phyloP scores from a whole-genome alignment of 1,139 yeast genomes.

The Pichia sp. region DNA sequence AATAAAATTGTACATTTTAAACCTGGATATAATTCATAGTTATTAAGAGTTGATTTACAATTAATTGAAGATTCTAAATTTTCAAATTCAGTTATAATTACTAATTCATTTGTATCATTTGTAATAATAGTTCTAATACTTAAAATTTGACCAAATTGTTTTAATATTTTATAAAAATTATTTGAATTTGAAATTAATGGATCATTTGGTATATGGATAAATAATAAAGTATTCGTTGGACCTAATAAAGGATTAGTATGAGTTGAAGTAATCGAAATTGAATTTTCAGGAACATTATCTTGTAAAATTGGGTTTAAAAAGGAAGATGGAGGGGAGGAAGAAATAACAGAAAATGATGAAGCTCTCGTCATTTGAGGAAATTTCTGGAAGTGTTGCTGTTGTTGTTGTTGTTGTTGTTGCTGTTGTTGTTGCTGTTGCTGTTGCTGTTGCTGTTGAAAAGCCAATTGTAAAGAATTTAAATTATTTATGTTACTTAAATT shows the following conservation, averaged over 20 bases:
- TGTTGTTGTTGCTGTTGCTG: slow-evolving; percentile 11
- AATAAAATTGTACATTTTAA: slow-evolving; percentile 57
- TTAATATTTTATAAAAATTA: slow-evolving; percentile 28
- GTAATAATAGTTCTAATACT: slow-evolving; percentile 52
- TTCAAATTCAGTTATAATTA: slow-evolving; percentile 69
- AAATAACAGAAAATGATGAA: slow-evolving; percentile 18
- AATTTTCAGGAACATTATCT: slow-evolving; percentile 51
- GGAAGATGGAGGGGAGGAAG: not conserved
- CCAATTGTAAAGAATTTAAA: slow-evolving; percentile 1
- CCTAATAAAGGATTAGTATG: slow-evolving; percentile 64
- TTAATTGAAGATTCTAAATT: slow-evolving; percentile 68
- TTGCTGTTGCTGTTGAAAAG: slow-evolving; percentile 10
- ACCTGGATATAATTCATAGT: slow-evolving; percentile 77
- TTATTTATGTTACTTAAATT: not conserved
- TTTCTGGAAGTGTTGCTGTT: not conserved
- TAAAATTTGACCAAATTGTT: slow-evolving; percentile 48
- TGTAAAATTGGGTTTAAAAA: slow-evolving; percentile 29
- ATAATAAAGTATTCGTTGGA: slow-evolving; percentile 69
- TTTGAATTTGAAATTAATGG: slow-evolving; percentile 24
- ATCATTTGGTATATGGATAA: slow-evolving; percentile 63
- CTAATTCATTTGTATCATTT: slow-evolving; percentile 27
- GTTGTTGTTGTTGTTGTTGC: not conserved
- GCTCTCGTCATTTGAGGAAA: slow-evolving; percentile 11
- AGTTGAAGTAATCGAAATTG: slow-evolving; percentile 50
- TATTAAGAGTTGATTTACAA: slow-evolving; percentile 71